phyloP scores from a whole-genome alignment of 1,284 basidiomycete genomes.

The Agaricales sp. region DNA sequence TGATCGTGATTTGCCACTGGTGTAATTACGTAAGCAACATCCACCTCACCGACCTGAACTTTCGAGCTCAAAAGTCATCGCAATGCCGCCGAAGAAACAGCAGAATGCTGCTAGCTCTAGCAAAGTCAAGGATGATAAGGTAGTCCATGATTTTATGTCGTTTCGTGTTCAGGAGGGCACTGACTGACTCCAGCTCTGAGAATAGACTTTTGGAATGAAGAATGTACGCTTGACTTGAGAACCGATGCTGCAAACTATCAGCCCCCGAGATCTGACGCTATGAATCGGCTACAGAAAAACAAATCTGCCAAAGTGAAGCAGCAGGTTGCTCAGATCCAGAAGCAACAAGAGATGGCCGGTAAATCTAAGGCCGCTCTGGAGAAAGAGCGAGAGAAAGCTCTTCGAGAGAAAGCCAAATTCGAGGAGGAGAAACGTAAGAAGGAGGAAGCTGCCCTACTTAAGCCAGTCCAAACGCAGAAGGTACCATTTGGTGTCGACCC shows the following conservation, averaged over 20 bases:
- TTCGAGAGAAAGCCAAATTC: conserved; percentile 67
- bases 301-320: conserved; percentile 91
- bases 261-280: conserved; percentile 5
- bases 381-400: conserved; percentile 78
- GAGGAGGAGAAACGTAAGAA: conserved; percentile 81
- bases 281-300: conserved; percentile 60
- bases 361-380: conserved; percentile 72
- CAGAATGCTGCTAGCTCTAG: conserved; percentile 36
- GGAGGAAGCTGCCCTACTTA: conserved; percentile 76
- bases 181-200: conserved; percentile 19
- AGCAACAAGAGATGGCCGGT: conserved; percentile 60
- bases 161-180: conserved; percentile 13
- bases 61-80: no score
- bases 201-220: conserved; percentile 82
- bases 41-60: no score
- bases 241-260: conserved; percentile 3
- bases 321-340: conserved; percentile 70
- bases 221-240: conserved; percentile 42
- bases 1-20: not conserved
- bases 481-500: conserved; percentile 95
- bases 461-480: conserved; percentile 75
- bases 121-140: conserved; percentile 66
- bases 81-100: conserved; percentile 65
- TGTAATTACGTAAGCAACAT: not conserved
- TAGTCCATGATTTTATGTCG: conserved; percentile 18